phyloP scores from a whole-genome alignment of 805 yeast genomes.

The Kuraishia ogatae region DNA sequence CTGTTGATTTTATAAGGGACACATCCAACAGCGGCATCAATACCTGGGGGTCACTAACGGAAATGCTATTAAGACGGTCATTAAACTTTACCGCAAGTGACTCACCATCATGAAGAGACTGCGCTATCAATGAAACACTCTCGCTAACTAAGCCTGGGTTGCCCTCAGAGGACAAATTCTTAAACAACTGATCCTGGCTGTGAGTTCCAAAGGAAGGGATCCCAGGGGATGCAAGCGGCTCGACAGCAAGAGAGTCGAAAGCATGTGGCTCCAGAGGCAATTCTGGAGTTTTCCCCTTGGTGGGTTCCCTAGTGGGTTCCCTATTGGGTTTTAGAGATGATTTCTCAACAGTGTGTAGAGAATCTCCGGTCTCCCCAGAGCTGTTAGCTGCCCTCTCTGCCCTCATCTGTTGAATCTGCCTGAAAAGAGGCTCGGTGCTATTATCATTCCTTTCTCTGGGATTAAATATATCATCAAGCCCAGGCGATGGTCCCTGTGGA shows the following conservation, averaged over 20 bases:
- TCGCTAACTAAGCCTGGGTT: conserved; percentile 8
- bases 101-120: conserved; percentile 1
- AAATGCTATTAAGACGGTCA: conserved; percentile 14
- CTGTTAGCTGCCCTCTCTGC: neutral
- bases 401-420: neutral
- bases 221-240: neutral
- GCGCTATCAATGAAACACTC: conserved; percentile 11
- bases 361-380: neutral
- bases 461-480: neutral
- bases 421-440: neutral
- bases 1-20: conserved; percentile 7
- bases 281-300: neutral
- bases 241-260: neutral
- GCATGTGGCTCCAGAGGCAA: neutral
- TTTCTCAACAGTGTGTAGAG: too few species aligned
- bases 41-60: conserved; percentile 13
- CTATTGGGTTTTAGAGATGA: too few species aligned
- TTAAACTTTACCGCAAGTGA: conserved; percentile 13
- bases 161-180: conserved; percentile 14
- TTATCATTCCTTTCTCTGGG: neutral
- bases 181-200: conserved; percentile 13
- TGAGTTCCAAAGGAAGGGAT: neutral
- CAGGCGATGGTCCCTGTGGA: neutral
- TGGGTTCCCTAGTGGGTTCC: neutral
- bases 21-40: conserved; percentile 14